phyloP scores from a whole-genome alignment of 2,329 filamentous ascomycete species.

The Alternaria incomplexa region DNA sequence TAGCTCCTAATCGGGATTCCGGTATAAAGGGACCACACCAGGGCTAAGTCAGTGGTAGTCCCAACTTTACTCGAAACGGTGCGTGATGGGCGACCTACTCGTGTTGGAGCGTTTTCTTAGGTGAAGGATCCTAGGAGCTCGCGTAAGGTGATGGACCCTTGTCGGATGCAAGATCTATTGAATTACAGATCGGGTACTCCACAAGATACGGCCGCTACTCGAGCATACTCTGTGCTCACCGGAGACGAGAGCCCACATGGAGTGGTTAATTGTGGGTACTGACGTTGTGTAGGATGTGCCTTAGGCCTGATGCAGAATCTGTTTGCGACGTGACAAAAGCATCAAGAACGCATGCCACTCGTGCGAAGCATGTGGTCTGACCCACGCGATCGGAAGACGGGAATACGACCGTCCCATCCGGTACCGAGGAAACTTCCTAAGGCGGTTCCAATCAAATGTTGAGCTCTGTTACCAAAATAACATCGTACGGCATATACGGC shows the following conservation, averaged over 20 bases:
- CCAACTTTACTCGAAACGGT: constrained; percentile 5
- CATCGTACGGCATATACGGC: not conserved
- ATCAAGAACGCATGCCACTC: not conserved
- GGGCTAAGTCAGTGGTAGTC: not conserved
- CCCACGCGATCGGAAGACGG: not conserved
- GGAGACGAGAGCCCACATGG: not conserved
- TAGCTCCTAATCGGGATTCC: constrained; percentile 1
- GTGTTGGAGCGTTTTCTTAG: not conserved
- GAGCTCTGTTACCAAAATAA: constrained; percentile 6
- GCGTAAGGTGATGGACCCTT: constrained; percentile 6
- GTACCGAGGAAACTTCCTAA: not conserved
- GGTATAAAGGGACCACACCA: not conserved
- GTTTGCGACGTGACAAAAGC: constrained; percentile 2
- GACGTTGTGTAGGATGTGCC: not conserved
- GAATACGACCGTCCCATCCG: not conserved
- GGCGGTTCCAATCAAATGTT: not conserved
- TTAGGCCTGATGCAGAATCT: not conserved
- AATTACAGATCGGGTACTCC: constrained; percentile 9
- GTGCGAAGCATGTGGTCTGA: constrained; percentile 1
- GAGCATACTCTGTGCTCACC: constrained; percentile 3
- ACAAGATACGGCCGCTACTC: not conserved
- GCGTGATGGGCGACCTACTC: constrained; percentile 1
- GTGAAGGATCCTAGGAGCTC: constrained; percentile 2
- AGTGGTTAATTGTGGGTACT: not conserved
- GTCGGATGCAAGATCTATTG: constrained; percentile 16